Evolutionary conservation across 352 stramenopile species (phyloP), one percentile per base, ranked within the genome.

Genomic region (Phytopythium ostracodes): DNA sequence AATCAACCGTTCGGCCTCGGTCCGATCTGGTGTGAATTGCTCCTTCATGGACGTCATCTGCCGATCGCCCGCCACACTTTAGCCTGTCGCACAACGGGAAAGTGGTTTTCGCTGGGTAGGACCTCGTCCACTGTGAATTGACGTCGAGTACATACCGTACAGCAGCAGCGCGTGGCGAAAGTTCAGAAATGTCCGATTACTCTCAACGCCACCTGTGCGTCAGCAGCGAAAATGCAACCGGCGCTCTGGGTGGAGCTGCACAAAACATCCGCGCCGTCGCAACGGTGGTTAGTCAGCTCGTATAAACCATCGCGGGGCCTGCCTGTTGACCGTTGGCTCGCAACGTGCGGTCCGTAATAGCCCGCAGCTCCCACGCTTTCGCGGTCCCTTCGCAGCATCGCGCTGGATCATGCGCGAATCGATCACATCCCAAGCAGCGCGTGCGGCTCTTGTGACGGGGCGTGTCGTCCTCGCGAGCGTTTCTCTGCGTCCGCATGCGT

Each of bases 171-270:
- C 33, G 12, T 44, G 38, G 38, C 5, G 25, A 53, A 53, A 31
- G 46, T 53, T 53, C 46, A 53, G 46, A 35, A 33, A 53, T 53
- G 46, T 25, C 44, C 44, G 22, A 52, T 52, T 49, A 14, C n/a
- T 18, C 44, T 0, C 44, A 10, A 22, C n/a, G 22, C 44, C 44
- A 11, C 22, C 51, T 27, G 17, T 4, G 29, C 17, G 51, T 57
- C 51, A 57, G 31, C 51, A 44, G 33, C 10, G 51, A 31, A 57
- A 57, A 58, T 58, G 33, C 52, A 47, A 47, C 15, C 11, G n/a
- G 22, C 44, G n/a, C 1, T 49, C 20, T n/a, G n/a, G n/a, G 22
- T 25, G 20, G n/a, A 1, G 22, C 33, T 38, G 3, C 33, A 14
- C 33, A 10, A 38, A 38, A 10, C 33, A 38, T 38, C 33, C 33